Evolutionary conservation across 1,139 yeast genomes (phyloP), one percentile per base, ranked within the genome.

Genomic region (Lodderomyces margitis): DNA sequence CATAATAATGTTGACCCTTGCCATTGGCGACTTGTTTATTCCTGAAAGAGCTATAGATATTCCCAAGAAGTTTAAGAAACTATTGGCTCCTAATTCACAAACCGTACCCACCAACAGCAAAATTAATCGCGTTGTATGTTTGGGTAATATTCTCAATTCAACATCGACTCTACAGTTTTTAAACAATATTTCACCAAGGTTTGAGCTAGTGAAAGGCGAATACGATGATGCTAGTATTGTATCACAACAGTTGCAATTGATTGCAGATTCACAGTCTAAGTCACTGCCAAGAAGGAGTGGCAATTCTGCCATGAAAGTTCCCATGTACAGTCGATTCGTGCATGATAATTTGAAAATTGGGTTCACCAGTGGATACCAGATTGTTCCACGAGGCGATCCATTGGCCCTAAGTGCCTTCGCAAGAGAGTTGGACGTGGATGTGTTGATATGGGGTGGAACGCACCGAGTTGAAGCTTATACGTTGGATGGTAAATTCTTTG

Each of bases 381-480:
- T 89, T 2, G 83, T 91, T 9, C 98, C 98, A 1, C 79, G 81
- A 47, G 80, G 81, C 36, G 98, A 92, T 56, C 95, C 97, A 3
- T 78, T 91, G 54, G 83, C 95, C 36, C 70, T 92, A 45, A 71
- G 87, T 53, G 79, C 86, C 1, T 75, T 87, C 46, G 96, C 98
- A 0, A 74, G 98, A 46, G 92, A 89, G 62, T 70, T 91, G 70
- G 95, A 91, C 58, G 98, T 87, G 36, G 98, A 92, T 61, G 77
- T 92, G 8, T 70, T 92, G 53, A 72, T 92, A n/a, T 88, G 95
- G 87, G 98, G 98, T n/a, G 96, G 96, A 0, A 83, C 96, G 2
- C 96, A 88, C 59, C 80, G 81, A 49, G 95, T 88, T 6, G 98
- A 92, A 57, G 96, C 97, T 0, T 92, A 88, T 56, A 87, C 94